Percentiles rank a stretch among this genome's conserved stretches.
phyloP scores from a whole-genome alignment of 177 flowering plant species.

The Vitis hybrid region DNA sequence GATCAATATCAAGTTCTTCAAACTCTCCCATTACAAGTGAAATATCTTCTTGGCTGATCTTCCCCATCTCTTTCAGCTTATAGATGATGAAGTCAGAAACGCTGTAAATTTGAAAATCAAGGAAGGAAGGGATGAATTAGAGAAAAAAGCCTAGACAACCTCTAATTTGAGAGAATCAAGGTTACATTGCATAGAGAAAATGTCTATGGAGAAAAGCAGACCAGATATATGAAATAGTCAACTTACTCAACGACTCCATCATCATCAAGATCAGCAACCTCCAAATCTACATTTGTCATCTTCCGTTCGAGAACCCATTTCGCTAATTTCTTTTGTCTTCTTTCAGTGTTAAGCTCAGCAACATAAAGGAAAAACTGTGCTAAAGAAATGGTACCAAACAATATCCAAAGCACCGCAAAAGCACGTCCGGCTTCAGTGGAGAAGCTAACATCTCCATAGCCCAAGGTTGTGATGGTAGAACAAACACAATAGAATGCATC shows the following conservation, averaged over 20 bases:
- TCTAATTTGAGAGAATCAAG: no score
- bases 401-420: constrained; percentile 85
- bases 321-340: constrained; percentile 45
- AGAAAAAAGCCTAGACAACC: no score
- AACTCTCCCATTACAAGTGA: constrained; percentile 61
- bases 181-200: no score
- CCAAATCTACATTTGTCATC: constrained; percentile 61
- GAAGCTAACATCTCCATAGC: constrained; percentile 91
- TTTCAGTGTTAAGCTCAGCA: constrained; percentile 71
- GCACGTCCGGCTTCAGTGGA: constrained; percentile 64
- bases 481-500: constrained; percentile 96
- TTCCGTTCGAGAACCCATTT: constrained; percentile 62
- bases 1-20: constrained; percentile 81
- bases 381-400: constrained; percentile 62
- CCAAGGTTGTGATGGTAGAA: constrained; percentile 84
- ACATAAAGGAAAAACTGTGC: constrained; percentile 77
- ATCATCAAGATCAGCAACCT: constrained; percentile 80
- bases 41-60: constrained; percentile 77
- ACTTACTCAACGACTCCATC: constrained; percentile 69
- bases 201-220: no score
- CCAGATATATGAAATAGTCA: not conserved
- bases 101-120: constrained; percentile 22
- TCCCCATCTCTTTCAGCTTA: constrained; percentile 94
- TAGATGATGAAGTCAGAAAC: constrained; percentile 64
- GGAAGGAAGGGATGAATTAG: not conserved